Conservation (phyloP, 2,329 filamentous ascomycete species). For the Fusarium sp. region DNA sequence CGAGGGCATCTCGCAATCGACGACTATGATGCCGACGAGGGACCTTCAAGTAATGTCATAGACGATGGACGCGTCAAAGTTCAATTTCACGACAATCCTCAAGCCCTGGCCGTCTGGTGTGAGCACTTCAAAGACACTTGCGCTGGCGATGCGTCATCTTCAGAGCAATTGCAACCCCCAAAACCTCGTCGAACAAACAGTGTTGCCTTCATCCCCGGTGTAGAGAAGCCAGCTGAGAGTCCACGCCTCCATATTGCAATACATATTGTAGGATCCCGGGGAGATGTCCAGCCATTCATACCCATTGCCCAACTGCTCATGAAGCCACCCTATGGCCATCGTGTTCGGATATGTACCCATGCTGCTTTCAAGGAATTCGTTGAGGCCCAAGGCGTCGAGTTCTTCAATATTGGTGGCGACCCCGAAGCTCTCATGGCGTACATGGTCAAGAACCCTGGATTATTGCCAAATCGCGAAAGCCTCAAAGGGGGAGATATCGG, state of each 20-base stretch:
- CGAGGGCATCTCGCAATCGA: conserved; percentile 44
- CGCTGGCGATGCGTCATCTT: conserved; percentile 4
- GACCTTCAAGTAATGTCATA: conserved; percentile 44
- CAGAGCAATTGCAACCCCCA: conserved; percentile 18
- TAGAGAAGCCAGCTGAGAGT: conserved; percentile 25
- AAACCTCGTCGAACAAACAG: conserved; percentile 39
- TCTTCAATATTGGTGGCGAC: conserved; percentile 68
- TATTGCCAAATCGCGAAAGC: conserved; percentile 52
- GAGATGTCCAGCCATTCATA: conserved; percentile 64
- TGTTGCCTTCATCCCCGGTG: conserved; percentile 28
- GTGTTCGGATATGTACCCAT: conserved; percentile 68
- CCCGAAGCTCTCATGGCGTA: conserved; percentile 60
- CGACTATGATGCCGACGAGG: conserved; percentile 30
- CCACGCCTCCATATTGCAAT: conserved; percentile 49
- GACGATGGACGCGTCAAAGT: conserved; percentile 48
- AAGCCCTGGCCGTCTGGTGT: conserved; percentile 45
- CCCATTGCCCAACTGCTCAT: conserved; percentile 62
- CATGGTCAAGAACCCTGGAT: conserved; percentile 55
- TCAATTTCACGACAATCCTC: conserved; percentile 46
- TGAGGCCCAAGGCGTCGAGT: conserved; percentile 63
- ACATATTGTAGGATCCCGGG: conserved; percentile 49
- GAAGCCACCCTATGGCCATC: conserved; percentile 57
- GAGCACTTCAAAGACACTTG: conserved; percentile 35
- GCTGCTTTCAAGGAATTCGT: conserved; percentile 65
- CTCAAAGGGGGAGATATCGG: conserved; percentile 52